Base-by-base conservation (phyloP, 441 rosid genomes). In the Erodium moschatum region DNA sequence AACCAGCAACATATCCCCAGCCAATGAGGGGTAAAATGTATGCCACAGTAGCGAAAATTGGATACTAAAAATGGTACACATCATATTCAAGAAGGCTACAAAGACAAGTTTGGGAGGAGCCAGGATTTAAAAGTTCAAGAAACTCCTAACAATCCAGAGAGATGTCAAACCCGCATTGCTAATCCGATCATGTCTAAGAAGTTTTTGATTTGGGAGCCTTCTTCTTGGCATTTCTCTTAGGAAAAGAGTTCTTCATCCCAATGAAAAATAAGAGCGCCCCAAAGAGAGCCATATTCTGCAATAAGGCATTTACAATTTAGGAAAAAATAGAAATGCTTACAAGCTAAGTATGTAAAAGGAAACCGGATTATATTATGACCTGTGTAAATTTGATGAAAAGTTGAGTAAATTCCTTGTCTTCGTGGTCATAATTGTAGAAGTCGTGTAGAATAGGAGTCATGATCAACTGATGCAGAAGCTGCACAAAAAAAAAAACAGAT, bases 261-360 rank as follows among this genome's bases (percentile, higher is more conserved):
- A 80, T 31, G 78, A 80, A 84, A 72, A 73, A 82, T 38, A 84
- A 73, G 75, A 84, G 64, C 6, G 84, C 84, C 16, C 87, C 84
- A 0, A 74, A 77, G 50, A 80, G 71, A 0, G 85, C 84, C 74
- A 80, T 76, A 66, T 76, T 77, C 86, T 84, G 82, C 70, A 65
- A 67, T 38, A 16, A 52, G 64, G 73, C 54, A 31, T 40, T 31
- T 6, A 24, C 29, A 11, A 13, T 67, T 12, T 31, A 16, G 69
- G 11, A 20, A 67, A 67, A 20, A 44, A 35, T 6, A 0, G 7
- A 24, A 5, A 66, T 20, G 2, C 24, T 13, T 44, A 38, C 1
- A 6, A 18, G 0, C 27, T 9, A 16, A 10, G 20, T 13, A 44
- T 40, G 56, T 62, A 40, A 10, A 24, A 27, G 10, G 5, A 13